Conservation (phyloP, 805 yeast species). For the Metschnikowia rubicola region DNA sequence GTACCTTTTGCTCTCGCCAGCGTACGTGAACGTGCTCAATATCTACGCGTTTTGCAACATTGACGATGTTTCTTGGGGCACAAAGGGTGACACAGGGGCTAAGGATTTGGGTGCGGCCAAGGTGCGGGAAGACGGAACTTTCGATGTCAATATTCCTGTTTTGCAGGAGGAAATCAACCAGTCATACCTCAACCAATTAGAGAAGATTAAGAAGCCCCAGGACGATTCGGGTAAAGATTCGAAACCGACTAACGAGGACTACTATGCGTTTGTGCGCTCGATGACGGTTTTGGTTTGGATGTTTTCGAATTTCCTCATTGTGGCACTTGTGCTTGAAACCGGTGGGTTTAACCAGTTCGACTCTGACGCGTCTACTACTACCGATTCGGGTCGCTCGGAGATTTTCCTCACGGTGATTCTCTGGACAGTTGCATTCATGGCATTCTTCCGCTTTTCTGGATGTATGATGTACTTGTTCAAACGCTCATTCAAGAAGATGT, state of each 20-base stretch:
- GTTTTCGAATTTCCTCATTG: conserved; percentile 39
- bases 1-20: conserved; percentile 49
- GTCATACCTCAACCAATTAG: conserved; percentile 49
- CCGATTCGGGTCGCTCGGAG: conserved; percentile 33
- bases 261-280: conserved; percentile 43
- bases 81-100: conserved; percentile 65
- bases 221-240: conserved; percentile 27
- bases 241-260: conserved; percentile 39
- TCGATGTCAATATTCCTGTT: conserved; percentile 52
- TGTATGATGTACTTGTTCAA: conserved; percentile 45
- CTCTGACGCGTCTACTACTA: conserved; percentile 23
- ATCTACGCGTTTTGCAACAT: conserved; percentile 69
- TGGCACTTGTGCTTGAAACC: conserved; percentile 42
- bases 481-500: conserved; percentile 25
- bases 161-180: conserved; percentile 51
- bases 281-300: conserved; percentile 47
- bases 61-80: conserved; percentile 73
- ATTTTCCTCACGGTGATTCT: conserved; percentile 50
- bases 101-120: conserved; percentile 54
- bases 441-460: conserved; percentile 54
- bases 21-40: conserved; percentile 55
- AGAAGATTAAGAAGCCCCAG: conserved; percentile 46
- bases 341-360: conserved; percentile 42
- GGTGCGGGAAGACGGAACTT: conserved; percentile 51
- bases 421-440: conserved; percentile 62